Evolutionary conservation across 2,329 filamentous ascomycete species (phyloP), one percentile per base, ranked within the genome.

Genomic region (Rhinocladiella mackenziei): DNA sequence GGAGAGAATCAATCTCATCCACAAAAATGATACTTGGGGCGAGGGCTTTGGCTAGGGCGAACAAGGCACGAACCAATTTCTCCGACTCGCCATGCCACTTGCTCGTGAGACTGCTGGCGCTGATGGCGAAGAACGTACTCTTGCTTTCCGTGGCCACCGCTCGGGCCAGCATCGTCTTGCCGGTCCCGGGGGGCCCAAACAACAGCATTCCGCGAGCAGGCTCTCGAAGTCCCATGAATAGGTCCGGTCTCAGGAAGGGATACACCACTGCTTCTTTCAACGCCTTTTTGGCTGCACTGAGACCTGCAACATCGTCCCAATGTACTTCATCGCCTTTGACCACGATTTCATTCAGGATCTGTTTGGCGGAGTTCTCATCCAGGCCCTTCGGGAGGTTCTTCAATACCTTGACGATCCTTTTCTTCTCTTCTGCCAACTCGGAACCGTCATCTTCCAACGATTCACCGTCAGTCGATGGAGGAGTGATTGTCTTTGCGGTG

Each of bases 1-100:
- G 75, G 0, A 98, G 71, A 1, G 89, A 95, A 63, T 98, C 92
- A 51, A 98, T 98, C 63, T 98, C 92, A 59, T 98, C 92, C 3
- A 98, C 89, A 57, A 98, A 98, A 46, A 98, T 97, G 62, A 98
- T 97, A 50, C 86, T 92, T 0, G 92, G 92, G 0, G 92, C 89
- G 32, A 97, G 75, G 25, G 81, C 75, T 63, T 94, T 94, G 4
- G 92, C 89, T n/a, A 97, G 71, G 0, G 80, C 79, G 62, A 98
- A 98, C 0, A 98, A 72, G 3, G 92, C 92, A 25, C 89, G 81
- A 2, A 98, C 92, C 3, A 98, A 78, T 66, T 98, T 98, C 66
- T 98, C 92, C 1, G 86, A 94, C 62, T 98, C 92, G 32, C 92
- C 92, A 7, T 97, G 76, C 65, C 91, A 98, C 66, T 98, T 98